Evolutionary conservation across 306 rosid species (phyloP), one percentile per base, ranked within the genome.

Genomic region (Boehmeria nivea): DNA sequence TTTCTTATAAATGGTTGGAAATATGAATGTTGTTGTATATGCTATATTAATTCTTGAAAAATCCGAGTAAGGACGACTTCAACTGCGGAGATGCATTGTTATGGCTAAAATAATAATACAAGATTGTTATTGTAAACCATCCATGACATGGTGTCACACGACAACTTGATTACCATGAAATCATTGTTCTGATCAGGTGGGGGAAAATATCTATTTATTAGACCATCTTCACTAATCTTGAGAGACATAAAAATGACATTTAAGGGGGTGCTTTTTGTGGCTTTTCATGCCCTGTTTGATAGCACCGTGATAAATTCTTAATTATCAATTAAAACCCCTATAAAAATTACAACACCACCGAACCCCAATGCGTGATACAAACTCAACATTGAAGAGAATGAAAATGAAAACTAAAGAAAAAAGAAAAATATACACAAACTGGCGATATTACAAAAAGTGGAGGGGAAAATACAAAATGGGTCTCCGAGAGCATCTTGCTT

Each of bases 371-470:
- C 51, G 54, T 57, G 43, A 68, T 68, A 67, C 68, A 42, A 69
- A 55, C 64, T 70, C 56, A 53, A 73, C 57, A 71, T 60, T n/a
- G 63, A 67, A 31, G 43, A 43, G 54, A 33, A 64, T 43, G 42
- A 36, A 60, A 37, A 44, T 7, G 63, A 59, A 31, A 54, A 40
- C 4, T 3, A 31, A 31, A 40, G 27, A 63, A 23, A 56, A 31
- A 17, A 6, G 71, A 74, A 67, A 60, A 73, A 74, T 85, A 72
- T 85, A 72, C 82, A 78, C 89, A 86, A 70, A 77, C 28, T 75
- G 67, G 67, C 57, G 72, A 72, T 60, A 70, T 63, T 57, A 60
- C 54, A 67, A 61, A 17, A 53, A 28, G 7, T 2, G 19, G 6
- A 23, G n/a, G 1, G 12, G 14, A 47, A 20, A 49, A 43, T 52